Conservation (phyloP, 306 rosid species). For the Inga laurina region DNA sequence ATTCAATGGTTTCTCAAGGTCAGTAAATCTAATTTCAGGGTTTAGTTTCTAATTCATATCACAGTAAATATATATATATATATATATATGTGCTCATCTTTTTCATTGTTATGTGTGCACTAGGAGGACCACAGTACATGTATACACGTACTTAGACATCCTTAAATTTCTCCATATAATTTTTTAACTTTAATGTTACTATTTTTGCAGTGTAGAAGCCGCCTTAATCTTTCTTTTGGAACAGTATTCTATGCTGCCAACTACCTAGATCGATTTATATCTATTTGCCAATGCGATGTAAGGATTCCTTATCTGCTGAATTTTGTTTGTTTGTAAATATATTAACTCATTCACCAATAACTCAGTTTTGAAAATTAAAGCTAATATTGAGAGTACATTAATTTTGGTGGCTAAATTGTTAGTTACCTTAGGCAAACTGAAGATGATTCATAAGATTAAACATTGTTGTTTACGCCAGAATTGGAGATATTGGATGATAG, state of each 20-base stretch:
- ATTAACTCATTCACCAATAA: not conserved
- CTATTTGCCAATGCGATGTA: slow-evolving; percentile 47
- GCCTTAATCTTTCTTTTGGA: slow-evolving; percentile 46
- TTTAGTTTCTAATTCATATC: not conserved
- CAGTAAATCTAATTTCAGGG: not conserved
- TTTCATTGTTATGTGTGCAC: not conserved
- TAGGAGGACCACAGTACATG: not conserved
- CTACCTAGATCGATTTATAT: slow-evolving; percentile 57
- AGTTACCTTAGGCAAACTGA: not conserved
- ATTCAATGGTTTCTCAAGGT: slow-evolving; percentile 64
- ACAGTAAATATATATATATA: no score
- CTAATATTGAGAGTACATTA: not conserved
- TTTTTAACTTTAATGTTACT: not conserved
- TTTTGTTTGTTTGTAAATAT: no score
- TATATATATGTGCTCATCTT: not conserved
- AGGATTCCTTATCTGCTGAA: slow-evolving; percentile 18
- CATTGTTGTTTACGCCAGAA: slow-evolving; percentile 27
- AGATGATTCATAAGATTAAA: not conserved
- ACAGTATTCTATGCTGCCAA: slow-evolving; percentile 56
- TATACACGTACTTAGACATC: not conserved
- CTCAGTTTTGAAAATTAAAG: not conserved
- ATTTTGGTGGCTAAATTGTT: not conserved
- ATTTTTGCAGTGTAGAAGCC: slow-evolving; percentile 48
- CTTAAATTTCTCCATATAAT: not conserved
- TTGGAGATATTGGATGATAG: slow-evolving; percentile 59